Conservation (phyloP, 1,284 basidiomycete genomes). For the Tetrapyrgos nigripes region DNA sequence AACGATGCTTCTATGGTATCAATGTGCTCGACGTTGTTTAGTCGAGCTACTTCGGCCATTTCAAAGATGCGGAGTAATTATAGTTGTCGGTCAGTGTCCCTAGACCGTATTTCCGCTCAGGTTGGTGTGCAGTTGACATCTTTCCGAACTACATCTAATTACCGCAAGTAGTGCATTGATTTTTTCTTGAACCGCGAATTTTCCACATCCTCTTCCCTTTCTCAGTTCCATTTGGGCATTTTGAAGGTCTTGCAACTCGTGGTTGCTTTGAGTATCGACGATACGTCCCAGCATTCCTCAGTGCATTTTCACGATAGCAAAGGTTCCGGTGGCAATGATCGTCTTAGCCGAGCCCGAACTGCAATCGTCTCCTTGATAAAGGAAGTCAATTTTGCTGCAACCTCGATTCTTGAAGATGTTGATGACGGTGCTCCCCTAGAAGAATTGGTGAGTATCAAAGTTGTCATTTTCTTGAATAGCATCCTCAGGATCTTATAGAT, state of each 20-base stretch:
- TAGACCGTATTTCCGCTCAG: constrained; percentile 43
- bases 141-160: neutral
- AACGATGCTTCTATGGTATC: constrained; percentile 9
- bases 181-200: constrained; percentile 3
- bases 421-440: neutral
- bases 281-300: neutral
- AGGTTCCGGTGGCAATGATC: neutral
- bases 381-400: neutral
- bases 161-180: constrained; percentile 37
- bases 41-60: constrained; percentile 21
- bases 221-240: neutral
- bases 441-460: neutral
- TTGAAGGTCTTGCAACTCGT: constrained; percentile 5
- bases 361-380: constrained; percentile 2
- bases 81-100: constrained; percentile 35
- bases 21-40: constrained; percentile 21
- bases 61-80: constrained; percentile 31
- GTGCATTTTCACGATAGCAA: neutral
- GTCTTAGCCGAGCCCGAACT: constrained; percentile 1
- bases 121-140: constrained; percentile 34
- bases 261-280: neutral
- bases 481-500: neutral
- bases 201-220: neutral
- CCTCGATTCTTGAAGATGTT: neutral
- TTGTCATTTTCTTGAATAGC: neutral